Evolutionary conservation across 1,284 basidiomycete species (phyloP), one percentile per base, ranked within the genome.

Genomic region (Thelephora terrestris): DNA sequence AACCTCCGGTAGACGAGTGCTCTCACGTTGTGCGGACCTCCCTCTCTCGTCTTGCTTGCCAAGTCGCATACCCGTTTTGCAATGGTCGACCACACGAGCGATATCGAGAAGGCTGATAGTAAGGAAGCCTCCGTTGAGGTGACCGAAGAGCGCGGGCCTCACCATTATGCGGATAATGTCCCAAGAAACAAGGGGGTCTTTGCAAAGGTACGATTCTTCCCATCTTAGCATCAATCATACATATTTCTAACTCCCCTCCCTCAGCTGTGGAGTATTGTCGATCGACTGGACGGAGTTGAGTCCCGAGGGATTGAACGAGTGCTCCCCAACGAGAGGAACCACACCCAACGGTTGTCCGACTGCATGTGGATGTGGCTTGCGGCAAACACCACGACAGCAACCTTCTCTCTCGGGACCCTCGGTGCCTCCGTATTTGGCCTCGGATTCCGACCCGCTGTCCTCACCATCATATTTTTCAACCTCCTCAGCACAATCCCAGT

Each of bases 401-500:
- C 64, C 14, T 61, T 65, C 48, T 63, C 65, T 1, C 58, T 66
- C 14, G 66, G 66, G 23, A 64, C 64, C 4, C 60, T 68, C 7
- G 64, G 61, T 14, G 55, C 57, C 6, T 57, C 59, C 16, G 53
- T 62, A 37, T 67, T 61, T 43, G 49, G 47, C 32, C 50, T 65
- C 43, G 61, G 60, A 10, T 50, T 63, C 17, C 60, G 60, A 40
- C 62, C 66, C 42, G 58, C 64, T 21, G 55, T 58, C 47, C 52
- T 69, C 29, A 52, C 60, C 20, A 66, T 68, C 49, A 50, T 66
- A 9, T 67, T 69, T 53, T 65, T 64, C 58, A 66, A 66, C 52
- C 45, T 69, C 34, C 57, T 69, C 37, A 61, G 57, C 9, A 65
- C 63, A 42, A 44, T 67, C 27, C 64, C 63, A 7, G 62, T 65